phyloP scores from a whole-genome alignment of 257 asterid genomes.

The Ophiorrhiza pumila region DNA sequence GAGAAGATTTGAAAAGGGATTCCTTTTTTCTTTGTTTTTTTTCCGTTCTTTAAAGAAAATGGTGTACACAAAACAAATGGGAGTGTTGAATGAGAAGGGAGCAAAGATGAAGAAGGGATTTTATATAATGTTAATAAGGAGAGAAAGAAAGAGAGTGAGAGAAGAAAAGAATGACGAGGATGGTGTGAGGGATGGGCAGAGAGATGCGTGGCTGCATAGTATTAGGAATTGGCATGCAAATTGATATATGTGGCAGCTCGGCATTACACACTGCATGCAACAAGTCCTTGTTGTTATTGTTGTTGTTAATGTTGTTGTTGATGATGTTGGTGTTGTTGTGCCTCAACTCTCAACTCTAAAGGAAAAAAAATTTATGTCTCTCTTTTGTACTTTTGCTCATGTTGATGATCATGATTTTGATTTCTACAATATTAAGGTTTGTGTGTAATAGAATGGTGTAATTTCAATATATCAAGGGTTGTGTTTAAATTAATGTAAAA shows the following conservation, averaged over 20 bases:
- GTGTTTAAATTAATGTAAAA: no score
- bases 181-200: slow-evolving; percentile 64
- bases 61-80: not conserved
- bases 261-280: slow-evolving; percentile 58
- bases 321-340: no score
- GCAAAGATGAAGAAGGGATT: slow-evolving; percentile 3
- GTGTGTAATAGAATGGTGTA: no score
- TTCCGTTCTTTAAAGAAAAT: not conserved
- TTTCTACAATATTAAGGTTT: no score
- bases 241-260: slow-evolving; percentile 69
- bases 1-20: not conserved
- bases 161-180: slow-evolving; percentile 43
- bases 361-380: slow-evolving; percentile 3
- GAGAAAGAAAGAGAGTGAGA: not conserved
- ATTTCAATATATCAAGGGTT: no score
- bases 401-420: no score
- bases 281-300: slow-evolving; percentile 11
- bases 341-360: no score
- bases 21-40: not conserved
- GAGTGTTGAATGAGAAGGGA: slow-evolving; percentile 2
- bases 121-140: not conserved
- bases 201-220: slow-evolving; percentile 77
- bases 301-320: not conserved
- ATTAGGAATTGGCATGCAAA: slow-evolving; percentile 65
- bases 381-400: slow-evolving; percentile 9